Percentiles rank a stretch among this genome's conserved stretches.
phyloP scores from a whole-genome alignment of 2,329 filamentous ascomycete genomes.

The Chaetomiaceae sp. region DNA sequence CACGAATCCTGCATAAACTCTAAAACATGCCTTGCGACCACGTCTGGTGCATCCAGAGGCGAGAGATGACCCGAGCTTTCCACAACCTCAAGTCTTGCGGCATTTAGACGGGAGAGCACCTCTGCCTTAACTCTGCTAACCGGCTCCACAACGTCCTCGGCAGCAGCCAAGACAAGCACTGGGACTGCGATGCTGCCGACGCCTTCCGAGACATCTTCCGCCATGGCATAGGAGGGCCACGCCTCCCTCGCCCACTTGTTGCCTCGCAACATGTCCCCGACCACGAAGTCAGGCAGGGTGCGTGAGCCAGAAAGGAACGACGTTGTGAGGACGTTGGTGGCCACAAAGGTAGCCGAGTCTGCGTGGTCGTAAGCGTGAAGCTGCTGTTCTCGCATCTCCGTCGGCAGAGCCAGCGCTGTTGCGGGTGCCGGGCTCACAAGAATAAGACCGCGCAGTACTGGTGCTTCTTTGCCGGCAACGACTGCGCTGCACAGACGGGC shows the following conservation, averaged over 20 bases:
- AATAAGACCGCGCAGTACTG: neutral
- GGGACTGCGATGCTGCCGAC: neutral
- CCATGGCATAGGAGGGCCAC: neutral
- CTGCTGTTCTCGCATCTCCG: neutral
- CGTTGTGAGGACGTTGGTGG: neutral
- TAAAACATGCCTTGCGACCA: neutral
- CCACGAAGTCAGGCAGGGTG: neutral
- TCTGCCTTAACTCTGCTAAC: neutral
- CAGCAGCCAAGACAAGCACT: neutral
- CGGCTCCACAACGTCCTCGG: neutral
- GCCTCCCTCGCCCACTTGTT: neutral
- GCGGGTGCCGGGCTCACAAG: conserved; percentile 1
- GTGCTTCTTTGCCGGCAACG: neutral
- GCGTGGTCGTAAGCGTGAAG: neutral
- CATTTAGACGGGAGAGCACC: neutral
- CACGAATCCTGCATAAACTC: neutral
- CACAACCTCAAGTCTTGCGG: neutral
- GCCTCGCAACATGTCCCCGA: neutral
- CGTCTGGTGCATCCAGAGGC: neutral
- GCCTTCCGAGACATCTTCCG: neutral
- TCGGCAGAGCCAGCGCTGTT: neutral
- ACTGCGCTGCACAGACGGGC: neutral
- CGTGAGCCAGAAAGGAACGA: neutral
- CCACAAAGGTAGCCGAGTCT: neutral
- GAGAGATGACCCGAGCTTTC: neutral